Conservation (phyloP, 1,139 yeast genomes). For the Magnusiomyces tetraspermus region DNA sequence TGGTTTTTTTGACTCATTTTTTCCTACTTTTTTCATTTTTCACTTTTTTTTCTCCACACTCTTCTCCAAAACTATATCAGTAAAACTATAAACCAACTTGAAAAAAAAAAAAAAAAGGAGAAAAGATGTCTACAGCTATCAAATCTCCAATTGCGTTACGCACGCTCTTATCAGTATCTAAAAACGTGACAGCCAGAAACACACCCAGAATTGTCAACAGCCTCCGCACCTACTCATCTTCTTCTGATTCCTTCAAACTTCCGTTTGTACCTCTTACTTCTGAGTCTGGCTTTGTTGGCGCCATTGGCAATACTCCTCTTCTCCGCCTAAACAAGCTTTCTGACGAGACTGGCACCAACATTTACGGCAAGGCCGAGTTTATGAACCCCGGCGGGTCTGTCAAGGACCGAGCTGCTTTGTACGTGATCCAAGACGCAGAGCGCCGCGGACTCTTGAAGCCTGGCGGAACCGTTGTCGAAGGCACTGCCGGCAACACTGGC, state of each 20-base stretch:
- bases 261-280: slow-evolving; percentile 58
- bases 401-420: slow-evolving; percentile 84
- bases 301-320: slow-evolving; percentile 84
- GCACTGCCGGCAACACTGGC: slow-evolving; percentile 78
- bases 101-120: too few relatives aligned
- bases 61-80: too few relatives aligned
- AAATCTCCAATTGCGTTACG: background rate
- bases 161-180: background rate
- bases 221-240: slow-evolving; percentile 4
- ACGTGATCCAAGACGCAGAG: slow-evolving; percentile 72
- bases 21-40: too few relatives aligned
- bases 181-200: background rate
- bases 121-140: too few relatives aligned
- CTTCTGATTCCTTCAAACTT: slow-evolving; percentile 15
- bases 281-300: slow-evolving; percentile 56
- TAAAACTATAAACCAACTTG: too few relatives aligned
- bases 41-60: too few relatives aligned
- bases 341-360: slow-evolving; percentile 56
- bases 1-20: too few relatives aligned
- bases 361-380: slow-evolving; percentile 83
- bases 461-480: slow-evolving; percentile 66
- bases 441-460: slow-evolving; percentile 51
- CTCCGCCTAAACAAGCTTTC: slow-evolving; percentile 56
- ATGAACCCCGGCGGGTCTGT: slow-evolving; percentile 95
- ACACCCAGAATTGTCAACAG: too few relatives aligned